Conservation (phyloP, 179 eudicot genomes). For the Camellia oleifera region DNA sequence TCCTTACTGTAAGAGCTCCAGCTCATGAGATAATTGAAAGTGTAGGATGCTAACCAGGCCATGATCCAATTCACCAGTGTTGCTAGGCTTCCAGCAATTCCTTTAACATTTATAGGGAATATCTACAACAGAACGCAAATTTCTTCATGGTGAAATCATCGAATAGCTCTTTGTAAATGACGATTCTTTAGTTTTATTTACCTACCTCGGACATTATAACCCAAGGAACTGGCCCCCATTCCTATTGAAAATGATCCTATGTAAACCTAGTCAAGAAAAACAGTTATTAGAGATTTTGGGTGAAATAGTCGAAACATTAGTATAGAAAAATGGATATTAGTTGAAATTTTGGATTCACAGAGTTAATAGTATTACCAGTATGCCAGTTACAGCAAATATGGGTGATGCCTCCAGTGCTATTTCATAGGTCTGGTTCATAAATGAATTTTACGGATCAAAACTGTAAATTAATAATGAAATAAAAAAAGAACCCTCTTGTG, state of each 20-base stretch:
- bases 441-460: background rate
- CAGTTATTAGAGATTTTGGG: background rate
- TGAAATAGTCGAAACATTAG: background rate
- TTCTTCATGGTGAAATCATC: background rate
- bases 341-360: background rate
- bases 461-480: background rate
- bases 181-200: background rate
- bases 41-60: constrained; percentile 88
- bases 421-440: constrained; percentile 47
- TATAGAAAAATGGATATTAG: background rate
- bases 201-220: constrained; percentile 73
- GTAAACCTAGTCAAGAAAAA: constrained; percentile 40
- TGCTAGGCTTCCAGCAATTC: constrained; percentile 84
- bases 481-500: background rate
- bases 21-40: constrained; percentile 77
- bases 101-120: constrained; percentile 87
- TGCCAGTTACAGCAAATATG: constrained; percentile 55
- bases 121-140: constrained; percentile 37
- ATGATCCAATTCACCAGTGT: constrained; percentile 89
- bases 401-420: constrained; percentile 45
- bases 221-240: constrained; percentile 99
- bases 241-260: constrained; percentile 78
- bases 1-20: constrained; percentile 87
- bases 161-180: background rate
- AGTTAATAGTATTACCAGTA: constrained; percentile 46